Base-by-base conservation (phyloP, 2,329 filamentous ascomycete genomes). In the Hirsutella rhossiliensis region DNA sequence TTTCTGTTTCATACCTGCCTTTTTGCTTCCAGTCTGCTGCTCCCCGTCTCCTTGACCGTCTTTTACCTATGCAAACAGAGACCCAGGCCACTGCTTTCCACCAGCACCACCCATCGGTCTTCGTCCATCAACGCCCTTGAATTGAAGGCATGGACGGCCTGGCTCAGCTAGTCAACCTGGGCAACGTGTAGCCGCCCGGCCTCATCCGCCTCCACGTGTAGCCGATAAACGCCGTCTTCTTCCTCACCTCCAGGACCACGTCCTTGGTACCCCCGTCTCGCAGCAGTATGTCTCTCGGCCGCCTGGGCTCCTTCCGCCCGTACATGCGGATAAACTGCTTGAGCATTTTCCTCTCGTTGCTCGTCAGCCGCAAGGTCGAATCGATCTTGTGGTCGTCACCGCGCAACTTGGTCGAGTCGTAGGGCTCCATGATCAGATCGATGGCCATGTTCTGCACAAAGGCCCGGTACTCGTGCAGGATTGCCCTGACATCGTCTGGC, bases 201-300 rank as follows among this genome's bases (percentile, higher is more conserved):
- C 60, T 56, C 57, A 62, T 62, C 47, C 80, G 69, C 12, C 80
- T 76, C 71, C 92, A 97, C 2, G 84, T 87, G 59, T 98, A 98
- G 1, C 90, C 90, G 48, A 94, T 64, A 62, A 97, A 97, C 0
- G 87, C 88, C 23, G 77, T 84, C 58, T 75, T 76, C 63, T 90
- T 94, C 47, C 92, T 76, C 50, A 92, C 73, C 52, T 86, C 80
- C 61, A 97, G 67, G n/a, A 84, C 87, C 15, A 72, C 68, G 36
- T 71, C 72, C 36, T 78, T 82, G 7, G 82, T 74, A 9, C 68
- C 64, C 23, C 72, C 73, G 60, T 97, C 90, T 38, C 90, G 73
- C 27, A 97, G 66, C 45, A 97, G 64, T 54, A 84, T 83, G 61
- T 98, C 92, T n/a, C 89, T 73, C 0, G 90, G 80, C 48, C 89